phyloP scores from a whole-genome alignment of 495 filamentous ascomycete species.

The Wilcoxina mikolae region DNA sequence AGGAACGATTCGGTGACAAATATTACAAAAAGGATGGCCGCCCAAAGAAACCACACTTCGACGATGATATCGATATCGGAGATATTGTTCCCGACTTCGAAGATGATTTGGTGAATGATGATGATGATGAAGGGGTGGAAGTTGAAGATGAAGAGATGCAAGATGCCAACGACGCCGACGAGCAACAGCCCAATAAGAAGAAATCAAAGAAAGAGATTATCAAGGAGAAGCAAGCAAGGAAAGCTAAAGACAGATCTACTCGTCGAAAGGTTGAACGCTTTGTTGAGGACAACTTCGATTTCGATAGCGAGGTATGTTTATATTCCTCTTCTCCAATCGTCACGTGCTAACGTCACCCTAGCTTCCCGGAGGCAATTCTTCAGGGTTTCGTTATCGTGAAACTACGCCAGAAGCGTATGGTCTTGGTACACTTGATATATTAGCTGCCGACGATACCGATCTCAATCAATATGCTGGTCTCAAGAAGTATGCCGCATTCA shows the following conservation, averaged over 20 bases:
- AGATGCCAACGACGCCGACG: slow-evolving; percentile 31
- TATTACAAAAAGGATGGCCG: slow-evolving; percentile 66
- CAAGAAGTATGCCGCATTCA: slow-evolving; percentile 84
- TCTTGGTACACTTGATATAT: slow-evolving; percentile 73
- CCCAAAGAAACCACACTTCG: slow-evolving; percentile 84
- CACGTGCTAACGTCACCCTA: slow-evolving; percentile 5
- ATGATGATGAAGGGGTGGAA: slow-evolving; percentile 33
- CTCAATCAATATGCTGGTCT: slow-evolving; percentile 84
- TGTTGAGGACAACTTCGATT: slow-evolving; percentile 67
- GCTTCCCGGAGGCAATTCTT: slow-evolving; percentile 29
- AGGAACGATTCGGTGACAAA: slow-evolving; percentile 64
- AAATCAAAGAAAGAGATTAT: slow-evolving; percentile 50
- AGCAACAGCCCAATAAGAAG: slow-evolving; percentile 35
- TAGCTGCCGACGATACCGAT: slow-evolving; percentile 69
- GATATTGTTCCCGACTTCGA: slow-evolving; percentile 80
- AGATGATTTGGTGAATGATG: slow-evolving; percentile 39
- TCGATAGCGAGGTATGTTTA: slow-evolving; percentile 42
- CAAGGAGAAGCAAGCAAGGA: slow-evolving; percentile 52
- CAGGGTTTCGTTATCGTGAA: slow-evolving; percentile 78
- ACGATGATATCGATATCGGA: slow-evolving; percentile 91
- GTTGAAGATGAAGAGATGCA: slow-evolving; percentile 32
- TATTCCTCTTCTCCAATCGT: slow-evolving; percentile 26
- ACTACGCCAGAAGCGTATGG: slow-evolving; percentile 83
- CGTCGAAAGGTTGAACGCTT: slow-evolving; percentile 69
- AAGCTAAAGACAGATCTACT: slow-evolving; percentile 59